These are phyloP conservation scores for Bipolaris sorokiniana DNA, from an alignment of 2,329 filamentous ascomycete species.

Conservation along the genomic window DNA sequence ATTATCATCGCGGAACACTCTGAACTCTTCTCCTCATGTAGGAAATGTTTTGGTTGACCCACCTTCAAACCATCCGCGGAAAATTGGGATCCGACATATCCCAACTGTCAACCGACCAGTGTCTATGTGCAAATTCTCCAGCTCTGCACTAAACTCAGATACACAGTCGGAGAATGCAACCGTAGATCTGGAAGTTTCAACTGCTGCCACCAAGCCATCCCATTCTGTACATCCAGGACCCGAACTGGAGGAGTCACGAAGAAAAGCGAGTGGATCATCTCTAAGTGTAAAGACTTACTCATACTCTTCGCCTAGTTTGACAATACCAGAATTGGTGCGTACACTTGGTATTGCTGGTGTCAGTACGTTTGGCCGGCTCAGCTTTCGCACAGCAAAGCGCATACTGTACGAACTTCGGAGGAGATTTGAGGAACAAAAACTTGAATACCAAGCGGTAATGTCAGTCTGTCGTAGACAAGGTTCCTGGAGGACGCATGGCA, in stretches of 20 bases:
- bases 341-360: slow-evolving; percentile 2
- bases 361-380: slow-evolving; percentile 1
- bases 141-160: background rate
- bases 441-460: background rate
- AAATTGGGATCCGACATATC: background rate
- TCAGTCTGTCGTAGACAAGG: background rate
- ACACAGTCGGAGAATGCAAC: background rate
- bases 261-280: background rate
- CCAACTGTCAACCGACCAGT: background rate
- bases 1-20: background rate
- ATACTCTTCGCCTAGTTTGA: slow-evolving; percentile 4
- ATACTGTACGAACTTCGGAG: slow-evolving; percentile 2
- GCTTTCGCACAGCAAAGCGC: slow-evolving; percentile 8
- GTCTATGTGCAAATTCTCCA: background rate
- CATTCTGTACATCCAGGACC: background rate
- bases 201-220: background rate
- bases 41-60: background rate
- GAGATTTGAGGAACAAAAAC: background rate
- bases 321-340: slow-evolving; percentile 1
- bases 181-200: background rate
- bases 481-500: background rate
- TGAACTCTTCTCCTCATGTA: background rate
- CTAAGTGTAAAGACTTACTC: background rate
- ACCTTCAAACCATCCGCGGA: background rate
- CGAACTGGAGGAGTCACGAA: background rate